phyloP scores from a whole-genome alignment of 352 stramenopile species.

The Globisporangium perplexum region DNA sequence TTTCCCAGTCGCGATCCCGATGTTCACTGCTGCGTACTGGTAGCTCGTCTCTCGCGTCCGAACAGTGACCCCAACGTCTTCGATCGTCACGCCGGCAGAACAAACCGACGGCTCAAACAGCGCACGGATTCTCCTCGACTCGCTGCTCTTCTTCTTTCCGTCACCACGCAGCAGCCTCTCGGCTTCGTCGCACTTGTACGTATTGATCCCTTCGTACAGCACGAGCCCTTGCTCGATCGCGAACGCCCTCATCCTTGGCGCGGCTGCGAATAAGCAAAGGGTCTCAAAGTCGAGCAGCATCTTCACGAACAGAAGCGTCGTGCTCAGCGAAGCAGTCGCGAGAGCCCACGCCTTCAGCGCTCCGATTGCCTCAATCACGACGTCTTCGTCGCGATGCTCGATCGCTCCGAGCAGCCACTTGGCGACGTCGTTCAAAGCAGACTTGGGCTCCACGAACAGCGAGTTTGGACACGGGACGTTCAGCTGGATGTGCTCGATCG shows the following conservation, averaged over 20 bases:
- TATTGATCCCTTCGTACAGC: conserved; percentile 36
- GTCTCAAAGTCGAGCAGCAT: conserved; percentile 44
- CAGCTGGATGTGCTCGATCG: conserved; percentile 60
- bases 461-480: conserved; percentile 48
- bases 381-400: conserved; percentile 34
- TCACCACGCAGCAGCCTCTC: conserved; percentile 24
- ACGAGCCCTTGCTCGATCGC: conserved; percentile 40
- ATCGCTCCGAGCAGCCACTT: conserved; percentile 57
- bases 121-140: conserved; percentile 63
- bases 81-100: conserved; percentile 69
- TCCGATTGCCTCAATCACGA: conserved; percentile 57
- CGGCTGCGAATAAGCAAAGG: conserved; percentile 9
- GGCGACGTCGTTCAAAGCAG: conserved; percentile 49
- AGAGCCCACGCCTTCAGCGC: conserved; percentile 67
- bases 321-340: conserved; percentile 69
- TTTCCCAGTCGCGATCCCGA: conserved; percentile 62
- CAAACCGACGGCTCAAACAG: conserved; percentile 79
- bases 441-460: conserved; percentile 58
- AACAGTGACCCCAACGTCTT: conserved; percentile 70
- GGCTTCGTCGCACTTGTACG: conserved; percentile 41
- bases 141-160: conserved; percentile 38
- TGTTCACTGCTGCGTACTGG: conserved; percentile 83
- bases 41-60: conserved; percentile 85
- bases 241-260: conserved; percentile 22
- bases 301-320: conserved; percentile 64